phyloP scores from a whole-genome alignment of 176 grass and related monocot species.

The Triticum monococcum region DNA sequence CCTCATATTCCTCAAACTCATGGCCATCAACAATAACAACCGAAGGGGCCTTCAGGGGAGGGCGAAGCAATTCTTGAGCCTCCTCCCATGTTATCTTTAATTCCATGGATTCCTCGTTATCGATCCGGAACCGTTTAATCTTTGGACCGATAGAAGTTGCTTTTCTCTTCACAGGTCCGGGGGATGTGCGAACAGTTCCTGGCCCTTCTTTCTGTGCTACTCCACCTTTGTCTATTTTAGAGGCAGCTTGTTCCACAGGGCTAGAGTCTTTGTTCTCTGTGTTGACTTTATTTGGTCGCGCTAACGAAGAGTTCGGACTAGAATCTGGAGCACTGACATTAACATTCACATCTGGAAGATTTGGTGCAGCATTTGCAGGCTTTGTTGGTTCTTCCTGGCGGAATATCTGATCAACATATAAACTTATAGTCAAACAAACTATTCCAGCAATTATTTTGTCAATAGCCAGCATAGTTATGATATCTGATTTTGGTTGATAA shows the following conservation, averaged over 20 bases:
- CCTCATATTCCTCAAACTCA: slow-evolving; percentile 99
- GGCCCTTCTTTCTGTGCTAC: slow-evolving; percentile 58
- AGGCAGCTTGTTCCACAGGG: slow-evolving; percentile 46
- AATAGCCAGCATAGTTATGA: neutral
- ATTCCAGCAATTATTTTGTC: neutral
- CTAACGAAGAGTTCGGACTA: slow-evolving; percentile 38
- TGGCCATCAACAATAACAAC: slow-evolving; percentile 78
- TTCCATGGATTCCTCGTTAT: slow-evolving; percentile 96
- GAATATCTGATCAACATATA: slow-evolving; percentile 19
- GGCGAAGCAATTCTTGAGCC: slow-evolving; percentile 87
- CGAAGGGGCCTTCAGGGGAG: slow-evolving; percentile 70
- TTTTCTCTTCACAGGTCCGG: slow-evolving; percentile 72
- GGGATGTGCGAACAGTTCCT: slow-evolving; percentile 46
- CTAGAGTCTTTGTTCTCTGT: slow-evolving; percentile 43
- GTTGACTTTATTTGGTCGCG: slow-evolving; percentile 51
- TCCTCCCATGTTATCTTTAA: slow-evolving; percentile 99
- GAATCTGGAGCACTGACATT: slow-evolving; percentile 45
- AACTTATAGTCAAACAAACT: neutral
- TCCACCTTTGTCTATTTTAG: slow-evolving; percentile 49
- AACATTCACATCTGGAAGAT: slow-evolving; percentile 45
- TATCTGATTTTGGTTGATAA: slow-evolving; percentile 8
- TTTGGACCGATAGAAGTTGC: slow-evolving; percentile 64
- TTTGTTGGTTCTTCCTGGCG: slow-evolving; percentile 76
- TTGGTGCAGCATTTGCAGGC: slow-evolving; percentile 53
- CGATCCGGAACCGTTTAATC: slow-evolving; percentile 84